phyloP scores from a whole-genome alignment of 176 grass and related monocot species.

The Aegilops speltoides region DNA sequence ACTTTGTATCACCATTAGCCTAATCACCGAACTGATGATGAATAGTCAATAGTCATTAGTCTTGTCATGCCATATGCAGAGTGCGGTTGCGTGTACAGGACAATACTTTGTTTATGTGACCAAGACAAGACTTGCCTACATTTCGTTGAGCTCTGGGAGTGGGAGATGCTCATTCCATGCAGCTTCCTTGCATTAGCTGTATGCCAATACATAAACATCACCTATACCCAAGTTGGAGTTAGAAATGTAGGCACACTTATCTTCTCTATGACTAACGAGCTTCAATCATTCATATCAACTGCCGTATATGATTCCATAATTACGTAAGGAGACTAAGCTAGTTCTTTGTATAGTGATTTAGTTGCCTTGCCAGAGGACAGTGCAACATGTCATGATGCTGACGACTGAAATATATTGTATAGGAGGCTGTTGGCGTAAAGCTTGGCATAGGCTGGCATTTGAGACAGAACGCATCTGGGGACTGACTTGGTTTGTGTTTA shows the following conservation, averaged over 20 bases:
- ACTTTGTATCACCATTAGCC: neutral
- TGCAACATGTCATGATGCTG: neutral
- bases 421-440: neutral
- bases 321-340: neutral
- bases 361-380: neutral
- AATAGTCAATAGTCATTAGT: neutral
- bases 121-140: neutral
- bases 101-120: neutral
- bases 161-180: neutral
- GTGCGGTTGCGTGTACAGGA: neutral
- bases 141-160: neutral
- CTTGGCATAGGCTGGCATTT: neutral
- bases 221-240: neutral
- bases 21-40: neutral
- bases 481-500: neutral
- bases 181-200: neutral
- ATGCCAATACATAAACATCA: neutral
- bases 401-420: neutral
- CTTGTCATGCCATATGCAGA: neutral
- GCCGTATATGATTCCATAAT: neutral
- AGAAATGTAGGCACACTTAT: neutral
- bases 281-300: slow-evolving; percentile 1
- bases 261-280: neutral
- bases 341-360: neutral
- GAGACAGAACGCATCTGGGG: neutral